Percentiles rank a stretch among this genome's conserved stretches.
Conservation (phyloP, 2,329 filamentous ascomycete species). For the Teratosphaeriaceae sp. region DNA sequence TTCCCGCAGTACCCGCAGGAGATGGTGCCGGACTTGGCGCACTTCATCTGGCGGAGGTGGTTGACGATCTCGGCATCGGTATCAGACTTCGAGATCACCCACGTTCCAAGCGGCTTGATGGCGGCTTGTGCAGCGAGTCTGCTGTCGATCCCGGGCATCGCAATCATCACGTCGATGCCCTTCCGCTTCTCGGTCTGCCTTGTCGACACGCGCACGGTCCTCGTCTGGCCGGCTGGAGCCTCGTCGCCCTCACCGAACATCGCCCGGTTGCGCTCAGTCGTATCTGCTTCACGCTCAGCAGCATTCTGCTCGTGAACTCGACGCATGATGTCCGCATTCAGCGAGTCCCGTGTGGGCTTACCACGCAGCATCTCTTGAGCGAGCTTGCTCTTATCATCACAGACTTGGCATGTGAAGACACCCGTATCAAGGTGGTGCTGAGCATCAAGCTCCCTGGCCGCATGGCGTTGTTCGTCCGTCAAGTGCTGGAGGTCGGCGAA, state of each 20-base stretch:
- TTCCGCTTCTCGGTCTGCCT: not conserved
- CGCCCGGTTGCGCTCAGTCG: too few species aligned
- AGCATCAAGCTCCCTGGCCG: not conserved
- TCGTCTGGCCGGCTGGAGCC: too few species aligned
- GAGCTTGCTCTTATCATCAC: conserved; percentile 1
- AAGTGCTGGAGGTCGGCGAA: not conserved
- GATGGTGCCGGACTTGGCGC: not conserved
- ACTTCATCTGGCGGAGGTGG: not conserved
- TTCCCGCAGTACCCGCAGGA: conserved; percentile 1
- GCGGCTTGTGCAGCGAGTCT: not conserved
- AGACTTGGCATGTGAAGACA: conserved; percentile 2
- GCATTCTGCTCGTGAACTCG: too few species aligned
- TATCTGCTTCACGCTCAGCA: too few species aligned
- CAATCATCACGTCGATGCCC: not conserved
- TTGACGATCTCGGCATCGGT: not conserved
- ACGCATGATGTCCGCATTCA: too few species aligned
- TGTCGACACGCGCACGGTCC: not conserved
- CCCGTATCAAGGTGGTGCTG: not conserved
- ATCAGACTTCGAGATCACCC: not conserved
- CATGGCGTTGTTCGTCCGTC: not conserved
- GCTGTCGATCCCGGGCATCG: not conserved
- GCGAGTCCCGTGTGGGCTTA: not conserved
- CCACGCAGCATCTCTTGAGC: not conserved
- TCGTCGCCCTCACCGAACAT: not conserved
- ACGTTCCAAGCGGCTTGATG: not conserved